Percentiles rank a stretch among this genome's conserved stretches.
Conservation (phyloP, 2,329 filamentous ascomycete genomes). For the Ascochyta lentis region DNA sequence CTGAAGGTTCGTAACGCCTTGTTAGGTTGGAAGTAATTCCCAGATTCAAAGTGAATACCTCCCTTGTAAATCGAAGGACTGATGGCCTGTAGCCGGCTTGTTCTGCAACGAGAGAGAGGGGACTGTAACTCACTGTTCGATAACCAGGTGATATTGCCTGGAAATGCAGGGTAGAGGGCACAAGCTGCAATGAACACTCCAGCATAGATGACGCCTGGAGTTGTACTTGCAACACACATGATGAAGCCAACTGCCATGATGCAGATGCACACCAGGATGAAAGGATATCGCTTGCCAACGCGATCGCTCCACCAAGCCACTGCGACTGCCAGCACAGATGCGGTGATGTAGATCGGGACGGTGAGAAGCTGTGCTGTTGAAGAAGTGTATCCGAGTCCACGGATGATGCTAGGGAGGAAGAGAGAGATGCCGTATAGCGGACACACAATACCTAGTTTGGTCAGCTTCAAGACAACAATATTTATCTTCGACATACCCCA, state of each 20-base stretch:
- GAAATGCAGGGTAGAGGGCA: conserved; percentile 48
- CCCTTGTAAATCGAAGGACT: no score
- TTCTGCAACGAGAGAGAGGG: no score
- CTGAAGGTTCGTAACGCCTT: no score
- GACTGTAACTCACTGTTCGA: conserved; percentile 54
- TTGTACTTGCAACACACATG: conserved; percentile 44
- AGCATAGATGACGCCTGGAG: conserved; percentile 46
- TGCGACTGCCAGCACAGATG: conserved; percentile 42
- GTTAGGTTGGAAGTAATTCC: no score
- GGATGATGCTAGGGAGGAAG: conserved; percentile 57
- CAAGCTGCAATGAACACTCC: conserved; percentile 48
- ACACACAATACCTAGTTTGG: conserved; percentile 46
- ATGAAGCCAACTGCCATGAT: conserved; percentile 48
- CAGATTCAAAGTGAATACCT: no score
- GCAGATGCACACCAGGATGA: conserved; percentile 42
- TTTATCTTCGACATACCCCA: conserved; percentile 59
- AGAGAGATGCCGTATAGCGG: conserved; percentile 47
- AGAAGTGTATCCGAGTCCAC: conserved; percentile 48
- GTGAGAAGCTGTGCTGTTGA: conserved; percentile 53
- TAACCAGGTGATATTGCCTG: conserved; percentile 57
- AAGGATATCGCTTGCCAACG: conserved; percentile 42
- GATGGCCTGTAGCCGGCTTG: no score
- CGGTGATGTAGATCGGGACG: conserved; percentile 52
- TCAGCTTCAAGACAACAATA: conserved; percentile 6
- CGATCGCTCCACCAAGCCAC: conserved; percentile 43